Conservation (phyloP, 768 basidiomycete species). For the Kwoniella mangroviensis region DNA sequence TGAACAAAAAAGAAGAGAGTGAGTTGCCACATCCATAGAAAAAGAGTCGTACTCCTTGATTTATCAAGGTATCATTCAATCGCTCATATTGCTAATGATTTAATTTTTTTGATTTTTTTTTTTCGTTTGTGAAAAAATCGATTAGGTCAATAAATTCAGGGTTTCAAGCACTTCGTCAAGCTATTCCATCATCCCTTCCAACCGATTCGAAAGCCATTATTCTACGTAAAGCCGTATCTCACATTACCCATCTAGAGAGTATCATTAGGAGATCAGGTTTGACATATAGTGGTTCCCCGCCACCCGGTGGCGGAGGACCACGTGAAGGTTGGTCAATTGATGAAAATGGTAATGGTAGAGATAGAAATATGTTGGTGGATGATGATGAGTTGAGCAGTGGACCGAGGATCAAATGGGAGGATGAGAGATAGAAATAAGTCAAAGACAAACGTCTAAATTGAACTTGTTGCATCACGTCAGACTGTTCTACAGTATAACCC, state of each 20-base stretch:
- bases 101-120: neutral
- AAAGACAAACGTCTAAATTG: too few species aligned
- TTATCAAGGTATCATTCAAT: too few species aligned
- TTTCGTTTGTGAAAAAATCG: neutral
- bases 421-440: neutral
- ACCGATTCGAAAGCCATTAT: conserved; percentile 53
- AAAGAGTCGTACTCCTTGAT: too few species aligned
- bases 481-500: too few species aligned
- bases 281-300: conserved; percentile 15
- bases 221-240: conserved; percentile 48
- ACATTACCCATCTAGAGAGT: conserved; percentile 44
- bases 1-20: conserved; percentile 56
- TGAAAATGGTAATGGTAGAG: conserved; percentile 2
- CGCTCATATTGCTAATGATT: neutral
- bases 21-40: conserved; percentile 16
- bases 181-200: conserved; percentile 37
- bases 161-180: conserved; percentile 39
- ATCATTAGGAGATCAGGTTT: conserved; percentile 27
- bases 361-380: neutral
- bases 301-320: neutral
- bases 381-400: neutral
- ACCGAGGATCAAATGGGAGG: conserved; percentile 7
- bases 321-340: conserved; percentile 5
- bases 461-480: too few species aligned
- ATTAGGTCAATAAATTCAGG: conserved; percentile 51